phyloP scores from a whole-genome alignment of 805 yeast genomes.

The Candida dajiaensis region DNA sequence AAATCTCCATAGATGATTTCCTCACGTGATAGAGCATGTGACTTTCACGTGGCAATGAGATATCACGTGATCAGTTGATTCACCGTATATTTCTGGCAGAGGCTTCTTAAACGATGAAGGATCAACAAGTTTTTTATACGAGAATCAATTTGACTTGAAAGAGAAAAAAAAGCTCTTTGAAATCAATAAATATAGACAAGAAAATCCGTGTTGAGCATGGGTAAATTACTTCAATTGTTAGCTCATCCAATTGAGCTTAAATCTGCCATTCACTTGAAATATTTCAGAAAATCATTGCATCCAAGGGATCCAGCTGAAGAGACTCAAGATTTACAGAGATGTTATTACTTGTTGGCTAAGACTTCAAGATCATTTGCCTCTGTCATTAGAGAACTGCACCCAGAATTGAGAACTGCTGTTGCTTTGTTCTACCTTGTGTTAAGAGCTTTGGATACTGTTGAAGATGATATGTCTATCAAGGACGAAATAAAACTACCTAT shows the following conservation, averaged over 20 bases:
- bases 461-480: slow-evolving; percentile 89
- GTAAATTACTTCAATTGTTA: slow-evolving; percentile 52
- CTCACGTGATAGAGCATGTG: no score
- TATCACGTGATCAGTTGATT: not conserved
- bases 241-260: slow-evolving; percentile 68
- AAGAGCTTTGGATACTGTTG: slow-evolving; percentile 91
- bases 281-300: slow-evolving; percentile 34
- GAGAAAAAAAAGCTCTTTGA: not conserved
- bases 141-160: not conserved
- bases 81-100: not conserved
- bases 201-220: slow-evolving; percentile 37
- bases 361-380: slow-evolving; percentile 95
- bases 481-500: slow-evolving; percentile 68
- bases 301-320: slow-evolving; percentile 31
- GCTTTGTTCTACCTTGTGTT: slow-evolving; percentile 81
- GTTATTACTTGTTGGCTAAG: slow-evolving; percentile 57
- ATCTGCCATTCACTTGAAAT: slow-evolving; percentile 57
- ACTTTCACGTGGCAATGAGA: no score
- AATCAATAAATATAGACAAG: not conserved
- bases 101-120: not conserved
- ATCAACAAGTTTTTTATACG: not conserved
- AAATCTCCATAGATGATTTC: no score
- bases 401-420: slow-evolving; percentile 76
- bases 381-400: slow-evolving; percentile 85
- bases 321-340: slow-evolving; percentile 44